Percentiles rank a stretch among this genome's conserved stretches.
phyloP scores from a whole-genome alignment of 2,329 filamentous ascomycete species.

The Colletotrichum australisinense region DNA sequence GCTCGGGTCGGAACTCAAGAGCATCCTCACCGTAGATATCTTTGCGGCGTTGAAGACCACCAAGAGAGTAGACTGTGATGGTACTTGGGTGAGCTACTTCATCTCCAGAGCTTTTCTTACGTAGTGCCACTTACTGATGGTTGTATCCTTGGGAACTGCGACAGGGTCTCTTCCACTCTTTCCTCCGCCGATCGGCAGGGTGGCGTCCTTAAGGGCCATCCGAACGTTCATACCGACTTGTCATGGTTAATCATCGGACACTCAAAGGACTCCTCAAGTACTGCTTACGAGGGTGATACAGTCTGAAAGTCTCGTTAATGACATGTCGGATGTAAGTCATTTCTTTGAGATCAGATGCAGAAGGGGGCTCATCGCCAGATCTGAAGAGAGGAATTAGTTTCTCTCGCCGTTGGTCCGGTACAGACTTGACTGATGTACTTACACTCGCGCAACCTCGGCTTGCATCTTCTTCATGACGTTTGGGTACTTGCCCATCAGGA shows the following conservation, averaged over 20 bases:
- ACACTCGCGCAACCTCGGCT: background rate
- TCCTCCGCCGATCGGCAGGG: background rate
- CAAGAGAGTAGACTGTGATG: background rate
- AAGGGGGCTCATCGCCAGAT: background rate
- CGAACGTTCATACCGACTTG: background rate
- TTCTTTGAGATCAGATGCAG: background rate
- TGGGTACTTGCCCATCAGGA: background rate
- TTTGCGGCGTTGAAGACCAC: background rate
- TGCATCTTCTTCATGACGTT: background rate
- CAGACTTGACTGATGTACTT: background rate
- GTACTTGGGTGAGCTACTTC: too few species aligned
- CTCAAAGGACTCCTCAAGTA: background rate
- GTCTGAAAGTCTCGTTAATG: background rate
- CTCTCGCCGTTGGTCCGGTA: background rate
- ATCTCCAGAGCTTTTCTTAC: too few species aligned
- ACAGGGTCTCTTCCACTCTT: background rate
- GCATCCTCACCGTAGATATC: slow-evolving; percentile 48
- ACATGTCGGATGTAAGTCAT: background rate
- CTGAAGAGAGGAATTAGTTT: background rate
- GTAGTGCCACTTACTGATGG: background rate
- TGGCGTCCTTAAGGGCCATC: background rate
- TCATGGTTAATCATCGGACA: background rate
- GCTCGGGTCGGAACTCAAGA: slow-evolving; percentile 46
- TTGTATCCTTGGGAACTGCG: background rate
- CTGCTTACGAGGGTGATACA: background rate